Percentiles rank a stretch among this genome's conserved stretches.
These are phyloP conservation scores for Mucor circinelloides DNA, from an alignment of 371 early-diverging fungal species.

Conservation along the genomic window DNA sequence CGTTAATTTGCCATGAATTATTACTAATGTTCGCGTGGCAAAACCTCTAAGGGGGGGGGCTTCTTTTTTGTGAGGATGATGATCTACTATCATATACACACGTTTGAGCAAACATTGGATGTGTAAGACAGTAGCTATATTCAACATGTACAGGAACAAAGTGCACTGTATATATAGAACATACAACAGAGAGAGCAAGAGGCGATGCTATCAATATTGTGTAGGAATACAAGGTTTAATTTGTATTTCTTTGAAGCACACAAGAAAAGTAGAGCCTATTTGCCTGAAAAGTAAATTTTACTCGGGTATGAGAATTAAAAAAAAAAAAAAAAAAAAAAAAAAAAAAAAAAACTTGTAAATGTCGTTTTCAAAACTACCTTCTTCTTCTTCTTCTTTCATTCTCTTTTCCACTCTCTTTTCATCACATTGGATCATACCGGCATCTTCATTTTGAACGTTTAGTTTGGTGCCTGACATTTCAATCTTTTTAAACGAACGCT, in stretches of 20 bases:
- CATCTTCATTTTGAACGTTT: too few relatives aligned
- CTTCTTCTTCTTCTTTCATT: constrained; percentile 2
- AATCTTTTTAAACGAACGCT: background rate
- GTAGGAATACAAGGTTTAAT: background rate
- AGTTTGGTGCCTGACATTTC: background rate
- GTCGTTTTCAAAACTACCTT: constrained; percentile 5
- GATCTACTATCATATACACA: background rate
- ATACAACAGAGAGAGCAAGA: background rate
- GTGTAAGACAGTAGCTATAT: too few relatives aligned
- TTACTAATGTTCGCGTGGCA: constrained; percentile 6
- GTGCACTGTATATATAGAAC: background rate
- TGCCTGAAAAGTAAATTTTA: constrained; percentile 26
- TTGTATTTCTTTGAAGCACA: background rate
- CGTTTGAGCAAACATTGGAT: too few relatives aligned
- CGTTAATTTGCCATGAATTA: background rate
- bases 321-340: constrained; percentile 4
- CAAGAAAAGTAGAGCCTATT: constrained; percentile 3
- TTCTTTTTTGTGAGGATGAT: background rate
- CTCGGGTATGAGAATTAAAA: constrained; percentile 18
- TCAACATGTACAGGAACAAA: too few relatives aligned
- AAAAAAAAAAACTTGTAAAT: background rate
- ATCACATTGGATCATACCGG: background rate
- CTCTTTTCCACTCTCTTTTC: background rate
- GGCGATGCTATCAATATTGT: background rate
- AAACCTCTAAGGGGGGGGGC: background rate